Evolutionary conservation across 2,329 filamentous ascomycete genomes (phyloP), one percentile per base, ranked within the genome.

Genomic region (Akanthomyces dipterigenus): DNA sequence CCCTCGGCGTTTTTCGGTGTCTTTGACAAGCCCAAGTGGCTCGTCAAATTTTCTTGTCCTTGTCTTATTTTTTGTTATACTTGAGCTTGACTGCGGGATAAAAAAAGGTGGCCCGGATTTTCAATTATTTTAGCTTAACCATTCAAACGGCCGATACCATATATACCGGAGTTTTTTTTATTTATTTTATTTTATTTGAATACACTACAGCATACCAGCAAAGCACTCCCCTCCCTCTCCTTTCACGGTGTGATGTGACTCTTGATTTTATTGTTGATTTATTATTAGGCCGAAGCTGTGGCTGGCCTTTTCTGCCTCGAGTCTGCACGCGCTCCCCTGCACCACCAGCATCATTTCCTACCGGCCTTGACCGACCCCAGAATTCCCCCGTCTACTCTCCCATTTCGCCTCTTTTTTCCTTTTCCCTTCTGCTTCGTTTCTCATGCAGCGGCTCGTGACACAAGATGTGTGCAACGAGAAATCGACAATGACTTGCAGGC

Each of bases 401-500:
- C 8, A 5, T 31, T 31, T 31, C 5, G 8, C 28, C 8, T 8
- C 5, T 5, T 31, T 4, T 5, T 31, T 31, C 4, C 8, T 31
- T 31, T 31, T 31, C 4, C 28, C 8, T 8, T 34, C 31, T 5
- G 8, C 8, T 34, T 9, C 11, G 31, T 34, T 34, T 34, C n/a
- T n/a, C 14, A 38, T 38, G 36, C 36, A 38, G 36, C 11, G 36
- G 36, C 36, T 36, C 20, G 49, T 53, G 31, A 31, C 49, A 53
- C 49, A 53, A 53, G 49, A 53, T 53, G 20, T 53, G 49, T 53
- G 49, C 49, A 53, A 53, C 49, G 49, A 53, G 20, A 36, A 53
- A 53, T 53, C 49, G 49, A 36, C 49, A 38, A 8, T 38, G 36
- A 9, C 31, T 53, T 38, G 49, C 49, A 53, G 49, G 31, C 5